Conservation (phyloP, 441 rosid species). For the Codiaeum variegatum region DNA sequence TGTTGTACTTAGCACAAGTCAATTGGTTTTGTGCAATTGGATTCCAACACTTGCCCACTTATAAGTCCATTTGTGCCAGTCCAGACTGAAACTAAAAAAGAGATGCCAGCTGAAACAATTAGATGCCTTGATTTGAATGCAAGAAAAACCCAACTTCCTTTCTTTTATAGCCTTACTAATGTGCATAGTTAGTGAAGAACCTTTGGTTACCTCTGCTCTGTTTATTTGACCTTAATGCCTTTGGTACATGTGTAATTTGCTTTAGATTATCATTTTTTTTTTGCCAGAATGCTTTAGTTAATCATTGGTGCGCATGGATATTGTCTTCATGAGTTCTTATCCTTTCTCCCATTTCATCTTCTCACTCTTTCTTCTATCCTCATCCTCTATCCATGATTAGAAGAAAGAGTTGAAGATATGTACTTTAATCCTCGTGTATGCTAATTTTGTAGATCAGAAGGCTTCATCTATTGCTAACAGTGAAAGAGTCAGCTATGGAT, state of each 20-base stretch:
- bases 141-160: not conserved
- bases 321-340: not conserved
- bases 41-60: no score
- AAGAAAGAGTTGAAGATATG: not conserved
- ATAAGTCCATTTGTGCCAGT: no score
- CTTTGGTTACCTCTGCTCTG: not conserved
- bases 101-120: no score
- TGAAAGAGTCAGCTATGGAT: slow-evolving; percentile 99
- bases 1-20: no score
- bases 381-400: not conserved
- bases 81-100: no score
- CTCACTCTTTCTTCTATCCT: not conserved
- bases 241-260: not conserved
- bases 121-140: not conserved
- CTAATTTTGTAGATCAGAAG: slow-evolving; percentile 64
- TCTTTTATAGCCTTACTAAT: not conserved
- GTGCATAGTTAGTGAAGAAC: not conserved
- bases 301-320: not conserved
- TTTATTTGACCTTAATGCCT: not conserved
- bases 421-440: not conserved
- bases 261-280: not conserved
- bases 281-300: not conserved
- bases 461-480: slow-evolving; percentile 78
- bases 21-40: no score
- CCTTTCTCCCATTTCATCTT: not conserved